phyloP scores from a whole-genome alignment of 2,329 filamentous ascomycete genomes.

The Lomentospora prolificans region DNA sequence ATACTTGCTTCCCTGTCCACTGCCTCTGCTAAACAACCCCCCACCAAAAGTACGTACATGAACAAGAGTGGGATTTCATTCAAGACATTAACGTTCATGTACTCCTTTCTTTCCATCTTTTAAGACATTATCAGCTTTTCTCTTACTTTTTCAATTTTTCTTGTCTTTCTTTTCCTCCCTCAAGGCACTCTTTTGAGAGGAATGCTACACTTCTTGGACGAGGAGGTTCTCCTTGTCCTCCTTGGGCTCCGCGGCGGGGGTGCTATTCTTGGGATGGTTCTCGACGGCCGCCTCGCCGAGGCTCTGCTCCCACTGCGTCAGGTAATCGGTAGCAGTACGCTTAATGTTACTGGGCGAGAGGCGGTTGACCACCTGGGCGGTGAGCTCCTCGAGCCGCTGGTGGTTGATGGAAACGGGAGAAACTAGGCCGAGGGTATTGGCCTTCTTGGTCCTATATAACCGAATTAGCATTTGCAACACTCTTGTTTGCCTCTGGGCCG shows the following conservation, averaged over 20 bases:
- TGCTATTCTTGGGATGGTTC: background rate
- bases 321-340: constrained; percentile 71
- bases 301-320: constrained; percentile 86
- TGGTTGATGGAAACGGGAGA: constrained; percentile 20
- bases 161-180: background rate
- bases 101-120: too few relatives aligned
- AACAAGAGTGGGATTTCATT: too few relatives aligned
- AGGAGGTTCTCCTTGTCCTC: constrained; percentile 8
- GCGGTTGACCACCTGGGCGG: constrained; percentile 64
- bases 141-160: too few relatives aligned
- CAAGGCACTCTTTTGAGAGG: too few relatives aligned
- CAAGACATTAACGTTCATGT: too few relatives aligned
- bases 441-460: constrained; percentile 25
- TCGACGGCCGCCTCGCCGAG: constrained; percentile 38
- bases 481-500: too few relatives aligned
- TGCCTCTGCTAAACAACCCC: too few relatives aligned
- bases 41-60: too few relatives aligned
- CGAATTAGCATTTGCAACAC: too few relatives aligned
- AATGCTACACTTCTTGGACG: background rate
- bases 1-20: too few relatives aligned
- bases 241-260: background rate
- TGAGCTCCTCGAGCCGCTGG: constrained; percentile 41
- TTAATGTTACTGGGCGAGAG: constrained; percentile 68
- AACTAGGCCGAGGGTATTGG: constrained; percentile 18
- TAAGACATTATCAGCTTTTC: too few relatives aligned